phyloP scores from a whole-genome alignment of 2,329 filamentous ascomycete species.

The Verticillium nubilum region DNA sequence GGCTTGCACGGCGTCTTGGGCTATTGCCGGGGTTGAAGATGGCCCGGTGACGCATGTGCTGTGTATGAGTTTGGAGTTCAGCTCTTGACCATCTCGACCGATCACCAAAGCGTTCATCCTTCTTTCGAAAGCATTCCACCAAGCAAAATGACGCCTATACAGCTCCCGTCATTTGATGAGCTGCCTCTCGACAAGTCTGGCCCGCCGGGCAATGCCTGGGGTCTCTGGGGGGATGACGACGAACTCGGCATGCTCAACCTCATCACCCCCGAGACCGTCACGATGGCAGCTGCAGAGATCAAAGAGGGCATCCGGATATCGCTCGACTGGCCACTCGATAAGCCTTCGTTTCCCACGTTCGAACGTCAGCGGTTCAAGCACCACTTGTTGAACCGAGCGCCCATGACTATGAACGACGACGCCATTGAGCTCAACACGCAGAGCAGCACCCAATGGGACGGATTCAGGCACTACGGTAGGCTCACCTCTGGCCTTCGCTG shows the following conservation, averaged over 20 bases:
- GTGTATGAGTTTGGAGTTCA: too few relatives aligned
- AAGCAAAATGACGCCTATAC: not conserved
- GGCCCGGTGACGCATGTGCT: too few relatives aligned
- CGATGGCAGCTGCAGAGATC: slow-evolving; percentile 8
- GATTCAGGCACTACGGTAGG: slow-evolving; percentile 21
- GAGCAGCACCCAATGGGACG: slow-evolving; percentile 33
- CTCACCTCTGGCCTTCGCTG: slow-evolving; percentile 16
- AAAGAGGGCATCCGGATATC: slow-evolving; percentile 20
- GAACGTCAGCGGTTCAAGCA: slow-evolving; percentile 22
- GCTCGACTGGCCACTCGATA: slow-evolving; percentile 25
- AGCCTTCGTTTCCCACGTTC: slow-evolving; percentile 27
- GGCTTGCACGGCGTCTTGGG: too few relatives aligned
- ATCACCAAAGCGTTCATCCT: too few relatives aligned
- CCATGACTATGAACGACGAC: slow-evolving; percentile 23
- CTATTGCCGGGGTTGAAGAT: too few relatives aligned
- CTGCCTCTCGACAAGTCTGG: slow-evolving; percentile 44
- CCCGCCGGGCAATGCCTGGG: slow-evolving; percentile 50
- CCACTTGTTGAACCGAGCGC: slow-evolving; percentile 28
- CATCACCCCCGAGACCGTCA: slow-evolving; percentile 40
- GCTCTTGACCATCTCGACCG: too few relatives aligned
- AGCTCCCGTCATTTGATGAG: slow-evolving; percentile 27
- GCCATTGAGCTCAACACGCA: slow-evolving; percentile 28
- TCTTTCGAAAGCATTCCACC: too few relatives aligned
- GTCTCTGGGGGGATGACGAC: slow-evolving; percentile 44
- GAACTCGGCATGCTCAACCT: slow-evolving; percentile 50